Evolutionary conservation across 2,329 filamentous ascomycete species (phyloP), one percentile per base, ranked within the genome.

Genomic region (Rutstroemia sp.): DNA sequence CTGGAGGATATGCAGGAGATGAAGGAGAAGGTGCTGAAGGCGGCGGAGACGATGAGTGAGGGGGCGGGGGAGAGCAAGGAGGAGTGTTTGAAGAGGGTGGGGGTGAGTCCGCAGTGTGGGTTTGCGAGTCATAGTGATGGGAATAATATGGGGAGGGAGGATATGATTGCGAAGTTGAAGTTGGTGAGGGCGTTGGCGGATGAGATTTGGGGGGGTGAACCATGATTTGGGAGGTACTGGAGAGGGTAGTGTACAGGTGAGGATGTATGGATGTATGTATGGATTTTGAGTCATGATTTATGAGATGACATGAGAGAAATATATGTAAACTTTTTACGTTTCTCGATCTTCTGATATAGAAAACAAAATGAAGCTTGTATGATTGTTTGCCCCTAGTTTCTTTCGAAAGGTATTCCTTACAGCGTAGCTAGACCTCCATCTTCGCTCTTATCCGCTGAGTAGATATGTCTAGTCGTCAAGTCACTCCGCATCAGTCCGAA

Each of bases 101-200:
- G 79, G 54, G 79, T 89, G 18, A 87, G 82, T 67, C 86, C 87
- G 0, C 86, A 90, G 73, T 88, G 85, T 68, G 85, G 85, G 5
- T 88, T 88, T 52, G 63, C 61, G 10, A 65, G 63, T 45, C 61
- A 63, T 49, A 56, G 52, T 38, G 62, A 64, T 65, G 88, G 87
- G 0, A 90, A 92, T 67, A 79, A 82, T 14, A 75, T 92, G 54
- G 79, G 77, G 21, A 75, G 82, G 60, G 80, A 88, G 47, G 86
- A 88, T 60, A 86, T 91, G 83, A 81, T 81, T 72, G 82, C 79
- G 70, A 92, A 91, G 75, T 72, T 92, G 65, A 75, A 79, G 62
- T 72, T 92, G 52, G 85, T 91, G 18, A 79, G 87, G 61, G 76
- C 82, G 63, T 82, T 92, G 65, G 87, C 88, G 2, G 80, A 90